Conservation (phyloP, 495 filamentous ascomycete species). For the Neurospora africana region DNA sequence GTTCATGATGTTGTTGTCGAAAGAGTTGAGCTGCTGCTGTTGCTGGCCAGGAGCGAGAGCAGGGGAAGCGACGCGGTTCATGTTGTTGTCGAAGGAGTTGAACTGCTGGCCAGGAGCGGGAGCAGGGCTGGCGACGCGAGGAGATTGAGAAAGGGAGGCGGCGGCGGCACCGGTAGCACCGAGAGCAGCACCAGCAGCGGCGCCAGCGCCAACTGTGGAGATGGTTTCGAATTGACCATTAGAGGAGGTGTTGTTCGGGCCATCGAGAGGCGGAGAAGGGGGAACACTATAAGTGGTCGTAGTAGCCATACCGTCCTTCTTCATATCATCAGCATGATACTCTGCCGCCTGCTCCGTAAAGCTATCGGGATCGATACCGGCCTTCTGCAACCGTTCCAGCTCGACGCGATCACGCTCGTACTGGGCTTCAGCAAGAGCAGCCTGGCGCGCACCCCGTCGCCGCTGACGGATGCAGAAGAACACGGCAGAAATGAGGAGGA, state of each 20-base stretch:
- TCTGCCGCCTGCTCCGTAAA: conserved; percentile 29
- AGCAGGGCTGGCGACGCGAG: conserved; percentile 13
- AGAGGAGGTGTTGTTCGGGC: conserved; percentile 12
- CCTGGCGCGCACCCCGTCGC: conserved; percentile 52
- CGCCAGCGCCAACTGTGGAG: conserved; percentile 4
- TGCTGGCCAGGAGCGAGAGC: not conserved
- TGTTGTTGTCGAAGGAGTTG: not conserved
- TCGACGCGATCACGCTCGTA: conserved; percentile 52
- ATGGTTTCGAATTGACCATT: not conserved
- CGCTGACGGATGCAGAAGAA: conserved; percentile 61
- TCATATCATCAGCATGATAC: conserved; percentile 29
- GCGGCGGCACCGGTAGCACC: conserved; percentile 19
- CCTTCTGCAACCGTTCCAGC: conserved; percentile 43
- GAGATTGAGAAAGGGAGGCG: conserved; percentile 15
- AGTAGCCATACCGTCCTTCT: conserved; percentile 18
- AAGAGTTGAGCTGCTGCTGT: not conserved
- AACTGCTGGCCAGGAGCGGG: conserved; percentile 3
- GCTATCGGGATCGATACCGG: conserved; percentile 35
- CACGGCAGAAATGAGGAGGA: conserved; percentile 35
- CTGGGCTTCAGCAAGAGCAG: conserved; percentile 43
- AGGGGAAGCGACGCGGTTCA: not conserved
- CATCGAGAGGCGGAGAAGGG: conserved; percentile 20
- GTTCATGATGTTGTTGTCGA: not conserved
- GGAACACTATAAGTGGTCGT: conserved; percentile 27
- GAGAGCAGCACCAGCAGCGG: conserved; percentile 8